Evolutionary conservation across 345 rosid genomes (phyloP).

Genomic region (Camelina sativa): DNA sequence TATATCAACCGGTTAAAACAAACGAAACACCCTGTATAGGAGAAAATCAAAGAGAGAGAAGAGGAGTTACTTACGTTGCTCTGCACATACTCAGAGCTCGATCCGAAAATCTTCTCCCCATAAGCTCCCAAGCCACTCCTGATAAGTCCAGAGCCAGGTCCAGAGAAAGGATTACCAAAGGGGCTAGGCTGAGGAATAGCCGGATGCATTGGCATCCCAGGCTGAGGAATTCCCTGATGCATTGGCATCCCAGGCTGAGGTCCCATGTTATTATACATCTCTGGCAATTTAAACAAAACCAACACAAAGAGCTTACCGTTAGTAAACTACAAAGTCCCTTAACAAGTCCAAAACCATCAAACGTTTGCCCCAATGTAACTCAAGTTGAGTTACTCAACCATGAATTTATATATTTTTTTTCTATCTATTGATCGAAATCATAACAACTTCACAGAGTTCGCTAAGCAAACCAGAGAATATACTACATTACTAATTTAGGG

Average conservation of each 20-base stretch:
- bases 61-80: slow-evolving; percentile 76
- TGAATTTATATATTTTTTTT: background rate
- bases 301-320: slow-evolving; percentile 9
- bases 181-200: slow-evolving; percentile 76
- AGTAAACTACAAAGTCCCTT: background rate
- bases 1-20: slow-evolving; percentile 13
- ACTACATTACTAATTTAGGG: slow-evolving; percentile 20
- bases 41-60: background rate
- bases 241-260: slow-evolving; percentile 72
- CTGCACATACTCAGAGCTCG: slow-evolving; percentile 97
- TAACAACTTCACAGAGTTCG: background rate
- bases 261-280: slow-evolving; percentile 79
- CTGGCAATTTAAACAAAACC: slow-evolving; percentile 43
- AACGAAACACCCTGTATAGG: background rate
- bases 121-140: slow-evolving; percentile 92
- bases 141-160: slow-evolving; percentile 94
- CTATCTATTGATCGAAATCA: background rate
- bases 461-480: slow-evolving; percentile 7
- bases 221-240: slow-evolving; percentile 58
- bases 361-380: background rate
- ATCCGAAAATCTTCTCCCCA: slow-evolving; percentile 87
- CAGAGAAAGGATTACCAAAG: slow-evolving; percentile 86
- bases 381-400: too few relatives aligned
- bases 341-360: slow-evolving; percentile 10
- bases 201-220: slow-evolving; percentile 75